Conservation (phyloP, 495 filamentous ascomycete species). For the Collariella sp. region DNA sequence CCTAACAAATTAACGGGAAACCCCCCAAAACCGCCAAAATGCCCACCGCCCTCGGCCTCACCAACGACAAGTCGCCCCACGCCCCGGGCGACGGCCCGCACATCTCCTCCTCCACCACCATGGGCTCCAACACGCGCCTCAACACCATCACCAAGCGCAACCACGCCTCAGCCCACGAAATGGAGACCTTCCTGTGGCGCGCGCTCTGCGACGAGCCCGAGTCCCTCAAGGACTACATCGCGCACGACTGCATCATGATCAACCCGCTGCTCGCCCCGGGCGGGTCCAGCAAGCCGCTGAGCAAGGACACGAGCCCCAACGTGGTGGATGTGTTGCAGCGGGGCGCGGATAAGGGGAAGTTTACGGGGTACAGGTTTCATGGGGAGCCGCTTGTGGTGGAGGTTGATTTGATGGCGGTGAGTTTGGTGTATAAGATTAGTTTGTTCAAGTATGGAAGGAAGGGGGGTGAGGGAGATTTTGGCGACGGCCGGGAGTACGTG, state of each 20-base stretch:
- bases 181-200: slow-evolving; percentile 31
- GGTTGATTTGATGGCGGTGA: slow-evolving; percentile 30
- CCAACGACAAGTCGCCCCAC: slow-evolving; percentile 15
- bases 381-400: slow-evolving; percentile 27
- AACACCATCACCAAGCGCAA: slow-evolving; percentile 35
- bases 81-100: slow-evolving; percentile 5
- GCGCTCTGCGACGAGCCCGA: slow-evolving; percentile 29
- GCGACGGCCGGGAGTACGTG: slow-evolving; percentile 20
- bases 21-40: slow-evolving; percentile 8
- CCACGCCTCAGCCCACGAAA: slow-evolving; percentile 27
- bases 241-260: slow-evolving; percentile 32
- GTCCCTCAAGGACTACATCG: slow-evolving; percentile 26
- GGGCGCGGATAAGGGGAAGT: slow-evolving; percentile 6
- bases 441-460: slow-evolving; percentile 17
- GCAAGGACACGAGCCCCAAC: slow-evolving; percentile 18
- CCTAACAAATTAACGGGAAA: neutral
- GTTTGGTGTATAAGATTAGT: slow-evolving; percentile 25
- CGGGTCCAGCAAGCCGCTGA: slow-evolving; percentile 14
- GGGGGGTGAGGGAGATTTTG: slow-evolving; percentile 20
- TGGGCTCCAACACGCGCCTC: slow-evolving; percentile 21
- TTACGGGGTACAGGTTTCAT: slow-evolving; percentile 22
- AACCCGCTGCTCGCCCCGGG: slow-evolving; percentile 23
- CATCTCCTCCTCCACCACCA: slow-evolving; percentile 13
- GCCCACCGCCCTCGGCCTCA: slow-evolving; percentile 25
- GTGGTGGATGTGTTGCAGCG: slow-evolving; percentile 19